These are phyloP conservation scores for Kockovaella imperatae DNA, from an alignment of 768 basidiomycete genomes.

Conservation along the genomic window DNA sequence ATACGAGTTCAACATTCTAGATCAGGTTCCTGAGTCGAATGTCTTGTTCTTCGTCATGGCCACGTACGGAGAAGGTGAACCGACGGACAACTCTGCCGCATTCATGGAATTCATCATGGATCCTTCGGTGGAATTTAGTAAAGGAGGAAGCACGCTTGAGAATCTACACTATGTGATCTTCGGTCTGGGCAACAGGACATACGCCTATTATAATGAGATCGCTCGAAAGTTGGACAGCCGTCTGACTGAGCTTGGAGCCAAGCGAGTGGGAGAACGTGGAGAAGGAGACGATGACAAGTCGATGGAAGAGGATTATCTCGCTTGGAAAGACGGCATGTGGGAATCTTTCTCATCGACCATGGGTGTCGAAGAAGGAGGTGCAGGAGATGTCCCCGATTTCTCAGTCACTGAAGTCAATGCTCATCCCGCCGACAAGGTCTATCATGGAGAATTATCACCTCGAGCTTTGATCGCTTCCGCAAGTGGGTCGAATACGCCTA, in stretches of 20 bases:
- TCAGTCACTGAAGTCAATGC: slow-evolving; percentile 72
- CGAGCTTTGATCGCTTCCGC: slow-evolving; percentile 86
- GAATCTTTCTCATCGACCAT: slow-evolving; percentile 71
- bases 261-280: slow-evolving; percentile 77
- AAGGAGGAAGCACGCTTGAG: slow-evolving; percentile 55
- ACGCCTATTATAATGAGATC: slow-evolving; percentile 94
- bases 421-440: slow-evolving; percentile 71
- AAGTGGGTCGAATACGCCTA: slow-evolving; percentile 29
- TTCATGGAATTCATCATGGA: slow-evolving; percentile 89
- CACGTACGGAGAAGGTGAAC: slow-evolving; percentile 97
- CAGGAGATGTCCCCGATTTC: slow-evolving; percentile 91
- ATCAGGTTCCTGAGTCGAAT: slow-evolving; percentile 76
- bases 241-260: slow-evolving; percentile 69
- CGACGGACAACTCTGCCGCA: slow-evolving; percentile 92
- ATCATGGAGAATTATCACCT: slow-evolving; percentile 90
- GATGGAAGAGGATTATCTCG: slow-evolving; percentile 99
- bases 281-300: slow-evolving; percentile 99
- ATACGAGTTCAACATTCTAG: slow-evolving; percentile 95
- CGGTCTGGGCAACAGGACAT: slow-evolving; percentile 63
- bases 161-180: slow-evolving; percentile 94
- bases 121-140: slow-evolving; percentile 75
- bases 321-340: slow-evolving; percentile 99
- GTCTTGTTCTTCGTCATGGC: slow-evolving; percentile 93
- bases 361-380: slow-evolving; percentile 90
- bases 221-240: slow-evolving; percentile 66